Conservation (phyloP, 257 asterid genomes). For the Solanum sejunctum region DNA sequence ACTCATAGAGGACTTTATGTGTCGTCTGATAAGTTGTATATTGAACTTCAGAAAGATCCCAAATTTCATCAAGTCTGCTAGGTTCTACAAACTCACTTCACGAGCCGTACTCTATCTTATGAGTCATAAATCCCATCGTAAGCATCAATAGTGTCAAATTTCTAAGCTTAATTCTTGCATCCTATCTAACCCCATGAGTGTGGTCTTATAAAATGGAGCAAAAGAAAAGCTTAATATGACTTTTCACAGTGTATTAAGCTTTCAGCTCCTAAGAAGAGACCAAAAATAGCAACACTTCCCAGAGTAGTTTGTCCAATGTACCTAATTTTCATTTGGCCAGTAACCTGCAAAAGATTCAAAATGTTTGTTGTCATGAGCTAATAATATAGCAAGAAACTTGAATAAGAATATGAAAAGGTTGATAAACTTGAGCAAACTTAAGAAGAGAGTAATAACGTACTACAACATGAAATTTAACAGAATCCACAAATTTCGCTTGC, state of each 20-base stretch:
- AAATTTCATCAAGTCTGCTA: too few species aligned
- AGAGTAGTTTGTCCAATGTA: conserved; percentile 73
- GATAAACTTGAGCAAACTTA: neutral
- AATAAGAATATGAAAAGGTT: neutral
- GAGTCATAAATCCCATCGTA: too few species aligned
- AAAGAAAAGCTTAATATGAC: conserved; percentile 28
- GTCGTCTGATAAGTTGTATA: too few species aligned
- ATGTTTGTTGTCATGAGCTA: neutral
- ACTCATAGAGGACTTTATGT: too few species aligned
- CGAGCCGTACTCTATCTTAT: too few species aligned
- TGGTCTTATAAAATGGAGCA: neutral
- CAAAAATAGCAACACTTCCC: conserved; percentile 40
- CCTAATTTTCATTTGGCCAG: conserved; percentile 70
- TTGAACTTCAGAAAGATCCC: too few species aligned
- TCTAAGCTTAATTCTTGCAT: too few species aligned
- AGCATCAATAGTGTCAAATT: too few species aligned
- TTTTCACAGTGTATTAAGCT: conserved; percentile 74
- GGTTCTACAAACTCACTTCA: too few species aligned
- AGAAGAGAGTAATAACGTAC: neutral
- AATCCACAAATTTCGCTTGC: neutral
- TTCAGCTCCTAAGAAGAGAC: neutral
- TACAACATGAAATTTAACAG: neutral
- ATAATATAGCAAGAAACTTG: neutral
- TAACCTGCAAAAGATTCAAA: conserved; percentile 38
- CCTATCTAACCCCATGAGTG: too few species aligned